phyloP scores from a whole-genome alignment of 1,284 basidiomycete genomes.

The Austroboletus niveus region DNA sequence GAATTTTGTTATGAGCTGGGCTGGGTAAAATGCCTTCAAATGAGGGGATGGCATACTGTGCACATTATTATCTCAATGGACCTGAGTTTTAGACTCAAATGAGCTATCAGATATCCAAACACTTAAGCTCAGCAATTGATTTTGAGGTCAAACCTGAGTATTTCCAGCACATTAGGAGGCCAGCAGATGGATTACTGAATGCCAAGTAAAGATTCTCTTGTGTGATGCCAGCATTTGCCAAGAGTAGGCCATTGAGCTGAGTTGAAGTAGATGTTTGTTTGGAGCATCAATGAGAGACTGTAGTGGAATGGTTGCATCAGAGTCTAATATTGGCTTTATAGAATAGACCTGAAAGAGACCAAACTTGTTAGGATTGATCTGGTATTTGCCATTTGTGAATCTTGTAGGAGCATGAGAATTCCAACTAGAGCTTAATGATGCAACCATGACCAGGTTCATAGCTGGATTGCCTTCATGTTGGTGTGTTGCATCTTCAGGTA shows the following conservation, averaged over 20 bases:
- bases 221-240: neutral
- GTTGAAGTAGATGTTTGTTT: neutral
- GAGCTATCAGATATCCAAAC: constrained; percentile 17
- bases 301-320: neutral
- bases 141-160: constrained; percentile 3
- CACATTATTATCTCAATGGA: no score
- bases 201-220: constrained; percentile 1
- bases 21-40: constrained; percentile 34
- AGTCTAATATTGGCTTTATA: neutral
- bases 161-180: constrained; percentile 6
- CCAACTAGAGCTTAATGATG: no score
- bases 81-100: no score
- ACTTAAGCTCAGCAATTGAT: neutral
- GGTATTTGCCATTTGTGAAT: no score
- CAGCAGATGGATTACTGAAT: constrained; percentile 5
- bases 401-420: no score
- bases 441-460: no score
- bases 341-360: neutral
- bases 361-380: neutral
- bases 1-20: constrained; percentile 18
- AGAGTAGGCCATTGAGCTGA: neutral
- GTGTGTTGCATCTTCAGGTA: no score
- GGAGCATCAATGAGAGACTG: neutral
- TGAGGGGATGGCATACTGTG: constrained; percentile 34
- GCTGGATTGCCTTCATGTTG: no score